Evolutionary conservation across 176 grass and related monocot genomes (phyloP).

Genomic region (Zea luxurians): DNA sequence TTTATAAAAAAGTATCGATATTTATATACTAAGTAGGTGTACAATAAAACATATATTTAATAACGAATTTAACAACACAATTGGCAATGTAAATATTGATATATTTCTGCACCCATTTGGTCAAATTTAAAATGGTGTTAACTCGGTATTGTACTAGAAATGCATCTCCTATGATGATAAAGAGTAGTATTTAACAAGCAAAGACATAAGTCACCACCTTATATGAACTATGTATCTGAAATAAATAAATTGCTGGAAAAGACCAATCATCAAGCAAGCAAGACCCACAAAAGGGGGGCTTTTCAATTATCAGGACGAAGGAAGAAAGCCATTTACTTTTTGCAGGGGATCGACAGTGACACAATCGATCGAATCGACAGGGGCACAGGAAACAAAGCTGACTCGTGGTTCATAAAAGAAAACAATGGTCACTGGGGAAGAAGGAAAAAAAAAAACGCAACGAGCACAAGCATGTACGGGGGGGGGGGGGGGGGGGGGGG

Average conservation of each 20-base stretch:
- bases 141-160: not conserved
- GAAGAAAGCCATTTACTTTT: slow-evolving; percentile 48
- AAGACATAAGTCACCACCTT: not conserved
- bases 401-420: not conserved
- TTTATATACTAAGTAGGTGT: not conserved
- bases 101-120: not conserved
- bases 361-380: slow-evolving; percentile 36
- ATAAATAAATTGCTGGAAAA: slow-evolving; percentile 3
- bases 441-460: not conserved
- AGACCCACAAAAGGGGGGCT: slow-evolving; percentile 32
- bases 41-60: not conserved
- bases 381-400: slow-evolving; percentile 22
- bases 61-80: not conserved
- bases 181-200: not conserved
- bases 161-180: too few relatives aligned
- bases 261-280: slow-evolving; percentile 16
- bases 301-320: slow-evolving; percentile 46
- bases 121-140: not conserved
- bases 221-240: slow-evolving; percentile 15
- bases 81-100: not conserved
- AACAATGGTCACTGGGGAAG: not conserved
- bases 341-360: slow-evolving; percentile 36
- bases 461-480: slow-evolving; percentile 35
- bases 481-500: too few relatives aligned
- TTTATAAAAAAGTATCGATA: not conserved